A percentile compares a stretch with the other conserved stretches of the same genome.
These are phyloP conservation scores for Phoenix roebelenii DNA, from an alignment of 176 grass and related monocot genomes.

Conservation along the genomic window DNA sequence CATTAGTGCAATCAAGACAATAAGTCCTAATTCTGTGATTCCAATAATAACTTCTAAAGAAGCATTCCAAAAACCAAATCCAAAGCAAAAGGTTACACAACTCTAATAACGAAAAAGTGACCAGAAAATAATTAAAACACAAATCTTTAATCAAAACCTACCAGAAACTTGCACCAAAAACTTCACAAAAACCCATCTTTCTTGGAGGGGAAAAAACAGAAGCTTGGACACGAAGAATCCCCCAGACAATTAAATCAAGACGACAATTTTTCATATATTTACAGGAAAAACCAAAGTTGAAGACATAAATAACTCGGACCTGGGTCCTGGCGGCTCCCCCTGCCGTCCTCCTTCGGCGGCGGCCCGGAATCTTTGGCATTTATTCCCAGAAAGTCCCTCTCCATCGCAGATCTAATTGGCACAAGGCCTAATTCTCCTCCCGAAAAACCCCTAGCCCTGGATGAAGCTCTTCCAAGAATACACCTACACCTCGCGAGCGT, in stretches of 20 bases:
- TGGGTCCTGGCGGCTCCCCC: conserved; percentile 34
- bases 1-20: neutral
- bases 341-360: conserved; percentile 17
- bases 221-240: too few relatives aligned
- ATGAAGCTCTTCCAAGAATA: neutral
- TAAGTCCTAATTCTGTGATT: too few relatives aligned
- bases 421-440: conserved; percentile 14
- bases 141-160: too few relatives aligned
- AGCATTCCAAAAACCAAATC: too few relatives aligned
- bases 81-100: too few relatives aligned
- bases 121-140: too few relatives aligned
- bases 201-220: too few relatives aligned
- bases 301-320: conserved; percentile 26
- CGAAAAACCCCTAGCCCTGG: neutral
- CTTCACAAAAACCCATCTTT: too few relatives aligned
- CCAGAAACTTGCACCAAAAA: too few relatives aligned
- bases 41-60: too few relatives aligned
- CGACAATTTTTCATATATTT: neutral
- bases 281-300: neutral
- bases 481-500: neutral
- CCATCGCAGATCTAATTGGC: conserved; percentile 34
- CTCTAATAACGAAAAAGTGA: too few relatives aligned
- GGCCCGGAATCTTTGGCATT: conserved; percentile 36
- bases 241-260: neutral
- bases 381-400: conserved; percentile 72